Base-by-base conservation (phyloP, 495 filamentous ascomycete genomes). In the Daldinia concentrica region DNA sequence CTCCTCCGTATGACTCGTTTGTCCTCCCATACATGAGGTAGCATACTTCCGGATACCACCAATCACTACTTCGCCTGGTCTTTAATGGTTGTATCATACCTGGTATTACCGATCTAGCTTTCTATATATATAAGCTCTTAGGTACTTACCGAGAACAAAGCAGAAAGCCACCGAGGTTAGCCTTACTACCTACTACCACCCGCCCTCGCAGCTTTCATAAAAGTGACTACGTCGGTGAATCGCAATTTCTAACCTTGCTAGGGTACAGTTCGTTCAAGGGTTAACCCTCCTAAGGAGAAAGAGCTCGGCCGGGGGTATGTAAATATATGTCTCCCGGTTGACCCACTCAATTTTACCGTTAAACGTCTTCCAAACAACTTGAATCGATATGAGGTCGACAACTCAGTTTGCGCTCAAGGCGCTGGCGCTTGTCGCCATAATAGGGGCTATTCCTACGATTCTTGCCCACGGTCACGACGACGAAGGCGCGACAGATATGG, bases 391-490 rank as follows among this genome's bases (percentile, higher is more conserved):
- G 76, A 69, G 57, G 69, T 71, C 68, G 39, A 67, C 68, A 39
- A 41, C 63, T 27, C 62, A 56, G 43, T 60, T 43, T 17, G 57
- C 71, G 56, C 69, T 78, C 11, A 70, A 67, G 74, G 58, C 72
- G 32, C 58, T 78, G 22, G 74, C 76, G 68, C 63, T 76, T 30
- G 60, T 76, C 39, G 74, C 74, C 50, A 29, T 78, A 51, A 69
- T 54, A 1, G 66, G 68, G 66, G 68, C 76, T 68, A 64, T 84
- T 69, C 77, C 79, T 7, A 66, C 74, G 26, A 78, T 75, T 55
- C 72, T 82, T 48, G 85, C 82, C 45, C 82, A 86, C 71, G 83
- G 82, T 60, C 75, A 78, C 59, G 82, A 75, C 45, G 69, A 74
- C 4, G 69, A 73, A 66, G 71, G 41, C 60, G 64, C 74, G 22